phyloP scores from a whole-genome alignment of 805 yeast genomes.

The Barnettozyma sp. region DNA sequence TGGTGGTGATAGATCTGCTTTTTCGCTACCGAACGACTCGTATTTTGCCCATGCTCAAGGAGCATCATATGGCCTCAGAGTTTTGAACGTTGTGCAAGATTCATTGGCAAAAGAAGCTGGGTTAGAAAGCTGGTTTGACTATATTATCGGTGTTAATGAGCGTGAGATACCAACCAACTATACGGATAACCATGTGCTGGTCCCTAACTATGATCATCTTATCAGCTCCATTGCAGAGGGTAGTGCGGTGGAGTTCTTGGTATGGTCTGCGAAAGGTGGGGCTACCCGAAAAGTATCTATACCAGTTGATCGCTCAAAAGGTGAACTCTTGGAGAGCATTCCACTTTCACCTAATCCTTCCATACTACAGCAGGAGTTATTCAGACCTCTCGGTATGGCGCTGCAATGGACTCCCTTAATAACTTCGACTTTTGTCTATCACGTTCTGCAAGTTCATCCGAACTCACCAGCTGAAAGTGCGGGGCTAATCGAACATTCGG shows the following conservation, averaged over 20 bases:
- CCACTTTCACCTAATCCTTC: slow-evolving; percentile 15
- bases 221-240: slow-evolving; percentile 37
- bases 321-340: slow-evolving; percentile 26
- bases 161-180: slow-evolving; percentile 42
- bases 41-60: slow-evolving; percentile 26
- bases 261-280: slow-evolving; percentile 90
- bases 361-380: slow-evolving; percentile 29
- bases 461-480: slow-evolving; percentile 79
- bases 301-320: slow-evolving; percentile 25
- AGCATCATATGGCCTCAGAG: slow-evolving; percentile 46
- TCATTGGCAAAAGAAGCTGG: slow-evolving; percentile 47
- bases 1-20: slow-evolving; percentile 23
- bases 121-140: slow-evolving; percentile 84
- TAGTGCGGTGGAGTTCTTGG: slow-evolving; percentile 44
- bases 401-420: slow-evolving; percentile 72
- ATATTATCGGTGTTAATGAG: slow-evolving; percentile 71
- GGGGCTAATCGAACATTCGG: slow-evolving; percentile 78
- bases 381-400: slow-evolving; percentile 54
- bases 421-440: slow-evolving; percentile 82
- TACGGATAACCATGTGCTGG: slow-evolving; percentile 28
- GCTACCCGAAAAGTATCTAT: slow-evolving; percentile 35
- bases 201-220: slow-evolving; percentile 39
- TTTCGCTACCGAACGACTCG: slow-evolving; percentile 21
- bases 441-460: slow-evolving; percentile 64
- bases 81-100: slow-evolving; percentile 40